Evolutionary conservation across 352 stramenopile genomes (phyloP).

Genomic region (Plasmopara muralis): DNA sequence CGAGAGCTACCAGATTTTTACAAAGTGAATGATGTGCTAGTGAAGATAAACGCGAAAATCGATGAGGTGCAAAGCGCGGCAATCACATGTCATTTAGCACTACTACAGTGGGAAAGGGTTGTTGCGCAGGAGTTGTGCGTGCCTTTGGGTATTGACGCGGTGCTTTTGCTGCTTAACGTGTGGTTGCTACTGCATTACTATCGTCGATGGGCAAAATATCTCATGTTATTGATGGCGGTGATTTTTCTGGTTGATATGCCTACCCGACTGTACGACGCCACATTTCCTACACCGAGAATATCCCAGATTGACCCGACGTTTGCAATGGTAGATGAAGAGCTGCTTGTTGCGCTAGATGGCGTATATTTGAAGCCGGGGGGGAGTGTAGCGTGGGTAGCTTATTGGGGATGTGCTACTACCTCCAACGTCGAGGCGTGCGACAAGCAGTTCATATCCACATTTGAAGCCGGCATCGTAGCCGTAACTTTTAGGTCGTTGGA

Average conservation of each 20-base stretch:
- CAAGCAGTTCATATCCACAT: slow-evolving; percentile 61
- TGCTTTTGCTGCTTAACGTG: slow-evolving; percentile 32
- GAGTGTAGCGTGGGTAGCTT: slow-evolving; percentile 68
- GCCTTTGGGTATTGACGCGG: slow-evolving; percentile 40
- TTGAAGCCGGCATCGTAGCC: slow-evolving; percentile 53
- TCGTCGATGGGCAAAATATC: slow-evolving; percentile 41
- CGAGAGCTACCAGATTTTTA: slow-evolving; percentile 49
- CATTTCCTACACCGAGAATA: slow-evolving; percentile 57
- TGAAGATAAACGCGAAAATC: slow-evolving; percentile 35
- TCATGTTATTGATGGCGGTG: slow-evolving; percentile 36
- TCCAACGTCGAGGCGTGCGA: slow-evolving; percentile 52
- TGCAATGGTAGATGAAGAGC: slow-evolving; percentile 66
- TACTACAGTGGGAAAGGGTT: slow-evolving; percentile 37
- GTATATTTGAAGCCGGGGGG: slow-evolving; percentile 72
- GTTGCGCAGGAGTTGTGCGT: slow-evolving; percentile 56
- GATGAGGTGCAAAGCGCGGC: slow-evolving; percentile 29
- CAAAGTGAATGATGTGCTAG: slow-evolving; percentile 25
- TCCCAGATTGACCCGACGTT: slow-evolving; percentile 53
- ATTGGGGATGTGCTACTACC: slow-evolving; percentile 70
- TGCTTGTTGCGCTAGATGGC: slow-evolving; percentile 55
- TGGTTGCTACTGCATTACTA: slow-evolving; percentile 53
- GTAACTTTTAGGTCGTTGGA: slow-evolving; percentile 70
- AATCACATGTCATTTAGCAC: slow-evolving; percentile 33
- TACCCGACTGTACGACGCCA: slow-evolving; percentile 36
- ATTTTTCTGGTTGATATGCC: slow-evolving; percentile 46